Conservation (phyloP, 805 yeast genomes). For the Saturnispora besseyi region DNA sequence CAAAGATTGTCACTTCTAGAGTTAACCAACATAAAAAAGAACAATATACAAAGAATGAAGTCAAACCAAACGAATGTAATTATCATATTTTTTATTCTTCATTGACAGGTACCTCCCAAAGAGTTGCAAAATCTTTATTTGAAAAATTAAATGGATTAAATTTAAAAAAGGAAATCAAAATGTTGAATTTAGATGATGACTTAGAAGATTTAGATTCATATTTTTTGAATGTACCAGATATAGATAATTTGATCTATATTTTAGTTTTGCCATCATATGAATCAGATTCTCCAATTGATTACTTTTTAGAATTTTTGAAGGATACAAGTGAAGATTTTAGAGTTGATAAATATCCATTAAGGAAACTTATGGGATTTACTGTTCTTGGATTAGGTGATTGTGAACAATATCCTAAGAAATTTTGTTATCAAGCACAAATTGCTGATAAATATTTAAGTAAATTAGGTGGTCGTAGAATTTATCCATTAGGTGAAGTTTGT, state of each 20-base stretch:
- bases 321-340: constrained; percentile 83
- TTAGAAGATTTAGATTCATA: constrained; percentile 77
- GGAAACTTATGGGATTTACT: constrained; percentile 63
- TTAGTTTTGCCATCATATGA: constrained; percentile 84
- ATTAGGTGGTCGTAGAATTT: constrained; percentile 78
- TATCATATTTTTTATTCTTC: constrained; percentile 73
- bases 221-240: constrained; percentile 55
- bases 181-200: constrained; percentile 69
- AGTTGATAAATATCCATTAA: constrained; percentile 72
- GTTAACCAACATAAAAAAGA: neutral
- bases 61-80: constrained; percentile 41
- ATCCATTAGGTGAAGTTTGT: constrained; percentile 78
- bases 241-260: constrained; percentile 40
- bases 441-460: constrained; percentile 72
- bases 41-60: constrained; percentile 8
- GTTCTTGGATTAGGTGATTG: constrained; percentile 84
- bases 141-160: constrained; percentile 28
- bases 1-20: neutral
- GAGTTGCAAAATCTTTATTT: constrained; percentile 45
- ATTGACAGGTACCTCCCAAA: constrained; percentile 66
- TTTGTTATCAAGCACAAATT: constrained; percentile 74
- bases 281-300: constrained; percentile 87
- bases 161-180: constrained; percentile 34
- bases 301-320: constrained; percentile 65
- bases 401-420: constrained; percentile 72